phyloP scores from a whole-genome alignment of 2,329 filamentous ascomycete genomes.

The Sordariomycetes sp. region DNA sequence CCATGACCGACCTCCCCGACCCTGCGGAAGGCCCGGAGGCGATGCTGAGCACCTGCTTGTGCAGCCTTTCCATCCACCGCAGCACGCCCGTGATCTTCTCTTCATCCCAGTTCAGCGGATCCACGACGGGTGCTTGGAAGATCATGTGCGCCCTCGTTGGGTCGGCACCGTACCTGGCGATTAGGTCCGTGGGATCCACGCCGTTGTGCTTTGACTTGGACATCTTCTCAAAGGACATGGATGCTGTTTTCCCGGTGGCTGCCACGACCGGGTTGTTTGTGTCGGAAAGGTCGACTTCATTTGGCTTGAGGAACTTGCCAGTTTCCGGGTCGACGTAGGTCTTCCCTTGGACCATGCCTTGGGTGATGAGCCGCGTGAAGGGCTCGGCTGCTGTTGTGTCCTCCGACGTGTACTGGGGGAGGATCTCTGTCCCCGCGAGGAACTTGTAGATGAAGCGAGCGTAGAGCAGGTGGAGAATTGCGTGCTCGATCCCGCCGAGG shows the following conservation, averaged over 20 bases:
- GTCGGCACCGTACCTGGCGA: conserved; percentile 70
- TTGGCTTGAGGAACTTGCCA: conserved; percentile 67
- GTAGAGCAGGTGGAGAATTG: conserved; percentile 82
- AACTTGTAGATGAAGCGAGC: conserved; percentile 88
- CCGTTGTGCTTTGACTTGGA: conserved; percentile 92
- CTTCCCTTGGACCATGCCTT: conserved; percentile 89
- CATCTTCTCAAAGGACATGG: conserved; percentile 79
- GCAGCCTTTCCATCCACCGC: conserved; percentile 66
- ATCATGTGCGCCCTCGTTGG: conserved; percentile 79
- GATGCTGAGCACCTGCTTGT: conserved; percentile 40
- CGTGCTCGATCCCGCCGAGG: conserved; percentile 82
- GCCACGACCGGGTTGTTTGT: conserved; percentile 50
- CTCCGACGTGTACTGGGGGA: conserved; percentile 26
- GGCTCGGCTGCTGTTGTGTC: conserved; percentile 50
- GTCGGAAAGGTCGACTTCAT: conserved; percentile 59
- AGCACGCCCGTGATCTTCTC: conserved; percentile 72
- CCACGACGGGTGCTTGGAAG: conserved; percentile 77
- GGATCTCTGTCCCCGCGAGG: conserved; percentile 47
- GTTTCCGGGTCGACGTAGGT: conserved; percentile 69
- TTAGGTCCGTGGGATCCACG: conserved; percentile 68
- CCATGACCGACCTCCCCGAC: conserved; percentile 12
- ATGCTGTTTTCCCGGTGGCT: conserved; percentile 47
- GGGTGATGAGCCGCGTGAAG: conserved; percentile 73
- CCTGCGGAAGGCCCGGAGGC: conserved; percentile 8
- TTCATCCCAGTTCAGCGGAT: conserved; percentile 83